Conservation (phyloP, 163 green algal genomes). For the Volvox carteri region DNA sequence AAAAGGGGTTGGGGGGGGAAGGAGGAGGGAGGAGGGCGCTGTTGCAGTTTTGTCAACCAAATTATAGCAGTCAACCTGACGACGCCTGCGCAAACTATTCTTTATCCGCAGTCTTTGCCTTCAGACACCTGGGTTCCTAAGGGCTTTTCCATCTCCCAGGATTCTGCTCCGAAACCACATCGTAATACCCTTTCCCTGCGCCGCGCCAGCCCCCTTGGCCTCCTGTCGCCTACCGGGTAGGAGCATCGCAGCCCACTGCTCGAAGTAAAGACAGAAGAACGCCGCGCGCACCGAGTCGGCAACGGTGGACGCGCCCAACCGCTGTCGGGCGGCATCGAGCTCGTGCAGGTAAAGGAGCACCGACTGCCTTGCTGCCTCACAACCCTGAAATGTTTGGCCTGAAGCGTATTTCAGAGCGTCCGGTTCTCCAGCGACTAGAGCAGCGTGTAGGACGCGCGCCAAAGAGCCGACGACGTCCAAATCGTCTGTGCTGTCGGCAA, state of each 20-base stretch:
- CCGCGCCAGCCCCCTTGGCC: too few species aligned
- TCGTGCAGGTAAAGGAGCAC: slow-evolving; percentile 28
- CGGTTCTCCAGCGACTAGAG: neutral
- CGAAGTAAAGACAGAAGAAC: slow-evolving; percentile 54
- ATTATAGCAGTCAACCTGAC: too few species aligned
- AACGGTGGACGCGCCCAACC: too few species aligned
- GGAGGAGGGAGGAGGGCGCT: too few species aligned
- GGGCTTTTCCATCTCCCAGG: too few species aligned
- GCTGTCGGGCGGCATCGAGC: neutral
- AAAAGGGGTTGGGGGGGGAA: too few species aligned
- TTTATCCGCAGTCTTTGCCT: too few species aligned
- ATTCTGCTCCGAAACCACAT: too few species aligned
- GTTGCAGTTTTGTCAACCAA: too few species aligned
- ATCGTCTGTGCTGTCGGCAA: neutral
- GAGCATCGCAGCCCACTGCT: slow-evolving; percentile 43
- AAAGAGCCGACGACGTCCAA: neutral
- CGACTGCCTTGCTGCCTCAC: neutral
- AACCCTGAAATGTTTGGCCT: neutral
- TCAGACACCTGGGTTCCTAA: too few species aligned
- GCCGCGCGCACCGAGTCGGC: slow-evolving; percentile 13
- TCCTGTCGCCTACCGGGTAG: slow-evolving; percentile 40
- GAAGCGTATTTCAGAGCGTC: neutral
- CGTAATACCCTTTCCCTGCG: too few species aligned
- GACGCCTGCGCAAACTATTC: too few species aligned
- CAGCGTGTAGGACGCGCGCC: neutral